phyloP scores from a whole-genome alignment of 1,284 basidiomycete species.

The Cryptococcus jaspeensis region DNA sequence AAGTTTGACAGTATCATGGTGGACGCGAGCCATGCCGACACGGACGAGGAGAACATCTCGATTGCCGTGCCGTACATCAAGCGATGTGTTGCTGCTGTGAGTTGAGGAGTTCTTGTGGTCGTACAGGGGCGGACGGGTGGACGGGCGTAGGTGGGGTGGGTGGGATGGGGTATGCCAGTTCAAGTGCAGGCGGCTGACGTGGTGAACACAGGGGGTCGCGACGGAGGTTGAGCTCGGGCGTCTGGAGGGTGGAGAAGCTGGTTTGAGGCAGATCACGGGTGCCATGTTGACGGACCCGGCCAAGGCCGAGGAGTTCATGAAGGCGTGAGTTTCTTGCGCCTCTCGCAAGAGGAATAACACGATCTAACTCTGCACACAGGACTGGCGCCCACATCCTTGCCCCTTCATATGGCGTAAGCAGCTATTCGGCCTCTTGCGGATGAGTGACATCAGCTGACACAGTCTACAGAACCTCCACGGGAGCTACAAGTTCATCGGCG shows the following conservation, averaged over 20 bases:
- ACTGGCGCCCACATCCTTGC: constrained; percentile 54
- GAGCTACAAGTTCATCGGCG: constrained; percentile 44
- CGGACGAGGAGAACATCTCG: constrained; percentile 51
- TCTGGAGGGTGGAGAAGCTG: constrained; percentile 54
- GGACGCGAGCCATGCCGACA: constrained; percentile 51
- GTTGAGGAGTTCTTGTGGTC: neutral
- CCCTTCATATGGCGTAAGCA: constrained; percentile 47
- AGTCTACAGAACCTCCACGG: constrained; percentile 50
- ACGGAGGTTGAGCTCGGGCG: constrained; percentile 55
- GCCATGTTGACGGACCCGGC: constrained; percentile 52
- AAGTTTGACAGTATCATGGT: constrained; percentile 53
- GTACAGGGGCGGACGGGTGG: too few species aligned
- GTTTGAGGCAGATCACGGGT: constrained; percentile 52
- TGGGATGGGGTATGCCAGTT: neutral
- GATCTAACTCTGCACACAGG: constrained; percentile 10
- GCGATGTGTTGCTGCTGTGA: constrained; percentile 34
- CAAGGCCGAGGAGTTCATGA: constrained; percentile 51
- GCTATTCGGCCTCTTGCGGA: neutral
- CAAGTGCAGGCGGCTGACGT: neutral
- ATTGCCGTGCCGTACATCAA: constrained; percentile 47
- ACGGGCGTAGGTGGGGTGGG: too few species aligned
- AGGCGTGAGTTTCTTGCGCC: constrained; percentile 27
- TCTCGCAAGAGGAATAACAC: neutral
- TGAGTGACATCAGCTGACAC: neutral
- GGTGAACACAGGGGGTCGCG: constrained; percentile 43